These are phyloP conservation scores for Sporothrix pseudoabietina DNA, from an alignment of 2,329 filamentous ascomycete species.

Conservation along the genomic window DNA sequence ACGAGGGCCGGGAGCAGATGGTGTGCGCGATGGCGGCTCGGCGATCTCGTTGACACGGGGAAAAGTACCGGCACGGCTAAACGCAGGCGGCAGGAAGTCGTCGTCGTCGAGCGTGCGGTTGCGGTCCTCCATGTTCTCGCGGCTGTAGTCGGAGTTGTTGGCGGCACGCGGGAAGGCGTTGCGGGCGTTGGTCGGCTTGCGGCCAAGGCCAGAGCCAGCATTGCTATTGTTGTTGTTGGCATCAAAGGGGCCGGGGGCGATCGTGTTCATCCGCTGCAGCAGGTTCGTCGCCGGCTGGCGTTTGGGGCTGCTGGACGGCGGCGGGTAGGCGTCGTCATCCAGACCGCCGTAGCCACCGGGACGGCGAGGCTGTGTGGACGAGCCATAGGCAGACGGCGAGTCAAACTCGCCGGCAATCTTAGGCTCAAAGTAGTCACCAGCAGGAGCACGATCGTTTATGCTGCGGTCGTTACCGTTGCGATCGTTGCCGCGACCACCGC, in stretches of 20 bases:
- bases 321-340: constrained; percentile 46
- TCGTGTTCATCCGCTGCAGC: constrained; percentile 64
- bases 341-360: constrained; percentile 56
- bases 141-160: constrained; percentile 31
- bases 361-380: constrained; percentile 42
- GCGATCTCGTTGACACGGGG: constrained; percentile 46
- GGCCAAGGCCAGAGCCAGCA: constrained; percentile 25
- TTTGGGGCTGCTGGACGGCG: constrained; percentile 50
- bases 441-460: constrained; percentile 44
- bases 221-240: constrained; percentile 38
- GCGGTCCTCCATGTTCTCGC: constrained; percentile 58
- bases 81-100: constrained; percentile 44
- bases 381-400: constrained; percentile 41
- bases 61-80: constrained; percentile 57
- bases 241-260: constrained; percentile 68
- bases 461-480: constrained; percentile 21
- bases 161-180: not conserved
- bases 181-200: constrained; percentile 28
- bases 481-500: not conserved
- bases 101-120: constrained; percentile 44
- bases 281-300: constrained; percentile 48
- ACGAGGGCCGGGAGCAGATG: constrained; percentile 52
- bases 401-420: constrained; percentile 49
- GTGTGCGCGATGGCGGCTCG: constrained; percentile 48
- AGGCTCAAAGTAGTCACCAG: constrained; percentile 51